A percentile compares a stretch with the other conserved stretches of the same genome.
These are phyloP conservation scores for Stachybotrys elegans DNA, from an alignment of 2,329 filamentous ascomycete species.

Conservation along the genomic window DNA sequence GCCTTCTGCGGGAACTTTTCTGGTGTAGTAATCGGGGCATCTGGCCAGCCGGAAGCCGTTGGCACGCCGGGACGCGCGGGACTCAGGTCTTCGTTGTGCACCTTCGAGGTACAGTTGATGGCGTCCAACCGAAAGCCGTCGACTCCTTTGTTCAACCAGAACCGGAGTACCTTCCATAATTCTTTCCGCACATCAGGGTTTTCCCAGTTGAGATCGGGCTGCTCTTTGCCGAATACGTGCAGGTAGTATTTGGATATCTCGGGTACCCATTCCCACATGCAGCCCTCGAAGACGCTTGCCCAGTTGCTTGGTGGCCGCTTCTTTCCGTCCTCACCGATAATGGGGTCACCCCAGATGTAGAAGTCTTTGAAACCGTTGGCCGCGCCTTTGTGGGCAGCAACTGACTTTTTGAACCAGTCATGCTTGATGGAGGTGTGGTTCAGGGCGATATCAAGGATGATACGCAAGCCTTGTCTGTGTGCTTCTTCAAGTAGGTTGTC, in stretches of 20 bases:
- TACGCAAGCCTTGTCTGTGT: conserved; percentile 59
- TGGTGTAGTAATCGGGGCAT: conserved; percentile 49
- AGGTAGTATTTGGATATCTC: conserved; percentile 71
- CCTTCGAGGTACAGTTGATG: conserved; percentile 66
- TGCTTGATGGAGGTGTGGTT: conserved; percentile 74
- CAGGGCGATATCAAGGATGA: conserved; percentile 72
- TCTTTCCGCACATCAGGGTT: conserved; percentile 61
- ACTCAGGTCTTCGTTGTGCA: background rate
- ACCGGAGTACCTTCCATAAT: conserved; percentile 69
- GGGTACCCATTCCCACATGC: conserved; percentile 69
- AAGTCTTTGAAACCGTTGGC: conserved; percentile 63
- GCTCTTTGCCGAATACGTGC: conserved; percentile 68
- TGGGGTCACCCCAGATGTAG: conserved; percentile 57
- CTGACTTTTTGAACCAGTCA: conserved; percentile 65
- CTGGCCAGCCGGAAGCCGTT: conserved; percentile 44
- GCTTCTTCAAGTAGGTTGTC: conserved; percentile 55
- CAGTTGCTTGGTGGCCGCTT: conserved; percentile 73
- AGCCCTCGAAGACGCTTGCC: conserved; percentile 56
- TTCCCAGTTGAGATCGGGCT: conserved; percentile 84
- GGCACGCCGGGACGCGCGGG: background rate
- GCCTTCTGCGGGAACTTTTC: conserved; percentile 47
- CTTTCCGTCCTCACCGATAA: conserved; percentile 49
- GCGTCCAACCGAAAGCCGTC: conserved; percentile 72
- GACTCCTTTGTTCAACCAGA: conserved; percentile 72
- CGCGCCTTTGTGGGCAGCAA: conserved; percentile 40